These are phyloP conservation scores for Arthrinium phaeospermum DNA, from an alignment of 2,329 filamentous ascomycete species.

Conservation along the genomic window DNA sequence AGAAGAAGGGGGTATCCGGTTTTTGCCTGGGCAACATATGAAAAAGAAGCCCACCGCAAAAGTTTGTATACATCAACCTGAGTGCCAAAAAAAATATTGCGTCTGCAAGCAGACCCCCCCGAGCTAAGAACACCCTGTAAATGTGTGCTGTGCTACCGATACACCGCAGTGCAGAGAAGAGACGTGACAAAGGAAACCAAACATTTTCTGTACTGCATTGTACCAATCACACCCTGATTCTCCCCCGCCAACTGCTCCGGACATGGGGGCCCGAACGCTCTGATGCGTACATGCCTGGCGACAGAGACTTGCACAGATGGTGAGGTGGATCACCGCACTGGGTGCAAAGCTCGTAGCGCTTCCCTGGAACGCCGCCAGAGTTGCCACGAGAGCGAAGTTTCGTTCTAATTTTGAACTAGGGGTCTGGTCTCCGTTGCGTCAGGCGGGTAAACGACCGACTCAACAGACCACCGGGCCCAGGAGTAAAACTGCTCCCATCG, in stretches of 20 bases:
- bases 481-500: constrained; percentile 15
- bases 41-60: neutral
- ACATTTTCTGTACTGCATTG: constrained; percentile 20
- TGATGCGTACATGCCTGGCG: neutral
- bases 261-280: neutral
- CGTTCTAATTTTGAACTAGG: constrained; percentile 9
- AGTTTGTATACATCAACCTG: constrained; percentile 13
- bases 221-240: neutral
- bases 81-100: neutral
- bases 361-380: neutral
- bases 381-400: constrained; percentile 2
- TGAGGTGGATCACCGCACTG: constrained; percentile 1
- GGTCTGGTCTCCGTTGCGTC: neutral
- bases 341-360: neutral
- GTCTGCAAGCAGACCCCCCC: constrained; percentile 19
- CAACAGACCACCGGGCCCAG: neutral
- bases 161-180: constrained; percentile 19
- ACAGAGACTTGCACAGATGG: constrained; percentile 1
- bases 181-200: constrained; percentile 21
- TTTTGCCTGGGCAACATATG: constrained; percentile 18
- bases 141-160: constrained; percentile 19
- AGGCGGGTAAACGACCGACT: neutral
- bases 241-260: neutral
- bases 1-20: constrained; percentile 7
- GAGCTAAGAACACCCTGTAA: constrained; percentile 6